phyloP scores from a whole-genome alignment of 2,329 filamentous ascomycete species.

The Clonostachys sp. region DNA sequence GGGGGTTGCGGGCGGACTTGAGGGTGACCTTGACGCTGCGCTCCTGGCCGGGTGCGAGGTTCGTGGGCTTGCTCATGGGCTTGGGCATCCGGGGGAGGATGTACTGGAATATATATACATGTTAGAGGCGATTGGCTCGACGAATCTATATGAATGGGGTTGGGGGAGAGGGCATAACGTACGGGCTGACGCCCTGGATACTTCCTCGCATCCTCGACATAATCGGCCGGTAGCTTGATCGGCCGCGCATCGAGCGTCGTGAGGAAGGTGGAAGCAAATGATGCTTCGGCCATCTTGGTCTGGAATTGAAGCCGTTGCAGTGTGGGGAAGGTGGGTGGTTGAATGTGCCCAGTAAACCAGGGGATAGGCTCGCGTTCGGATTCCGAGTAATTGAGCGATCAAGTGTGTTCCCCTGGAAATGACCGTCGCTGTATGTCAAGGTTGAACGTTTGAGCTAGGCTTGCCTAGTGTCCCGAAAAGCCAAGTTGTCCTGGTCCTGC shows the following conservation, averaged over 20 bases:
- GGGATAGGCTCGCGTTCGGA: too few species aligned
- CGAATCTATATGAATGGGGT: neutral
- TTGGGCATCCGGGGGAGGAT: constrained; percentile 66
- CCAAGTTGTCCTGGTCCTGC: too few species aligned
- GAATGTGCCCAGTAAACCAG: too few species aligned
- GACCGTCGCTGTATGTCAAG: too few species aligned
- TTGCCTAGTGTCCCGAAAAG: too few species aligned
- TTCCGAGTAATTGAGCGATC: too few species aligned
- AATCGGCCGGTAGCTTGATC: constrained; percentile 78
- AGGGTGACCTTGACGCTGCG: constrained; percentile 55
- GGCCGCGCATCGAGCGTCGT: constrained; percentile 73
- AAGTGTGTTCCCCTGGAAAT: too few species aligned
- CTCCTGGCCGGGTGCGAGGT: constrained; percentile 46
- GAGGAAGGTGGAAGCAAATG: constrained; percentile 83
- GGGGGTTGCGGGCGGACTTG: constrained; percentile 74
- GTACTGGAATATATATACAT: constrained; percentile 41
- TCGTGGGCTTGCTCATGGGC: constrained; percentile 43
- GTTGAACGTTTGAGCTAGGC: too few species aligned
- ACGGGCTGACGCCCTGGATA: constrained; percentile 77
- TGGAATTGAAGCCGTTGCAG: too few species aligned
- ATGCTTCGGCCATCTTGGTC: constrained; percentile 68
- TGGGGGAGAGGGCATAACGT: constrained; percentile 14
- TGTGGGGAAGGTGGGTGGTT: too few species aligned
- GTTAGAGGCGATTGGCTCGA: too few species aligned
- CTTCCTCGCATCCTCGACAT: constrained; percentile 79